Evolutionary conservation across 1,139 yeast genomes (phyloP).

Genomic region (Barnettozyma hawaiiensis): DNA sequence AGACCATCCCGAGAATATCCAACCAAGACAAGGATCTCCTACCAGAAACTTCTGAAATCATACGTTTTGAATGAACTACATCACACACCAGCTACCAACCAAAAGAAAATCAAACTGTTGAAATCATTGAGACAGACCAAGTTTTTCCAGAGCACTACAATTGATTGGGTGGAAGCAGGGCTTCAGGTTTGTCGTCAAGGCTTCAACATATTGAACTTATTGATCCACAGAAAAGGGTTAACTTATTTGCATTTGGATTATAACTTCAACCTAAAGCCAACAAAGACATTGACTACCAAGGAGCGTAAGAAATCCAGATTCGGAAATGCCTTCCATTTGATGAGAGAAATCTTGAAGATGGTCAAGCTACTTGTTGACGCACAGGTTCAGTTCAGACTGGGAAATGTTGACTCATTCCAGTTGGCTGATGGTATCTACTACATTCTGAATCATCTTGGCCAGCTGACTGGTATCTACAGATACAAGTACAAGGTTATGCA

Average conservation of each 20-base stretch:
- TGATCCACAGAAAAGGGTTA: conserved; percentile 87
- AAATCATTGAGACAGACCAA: conserved; percentile 70
- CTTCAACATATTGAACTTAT: conserved; percentile 81
- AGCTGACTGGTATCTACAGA: conserved; percentile 91
- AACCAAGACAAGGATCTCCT: conserved; percentile 75
- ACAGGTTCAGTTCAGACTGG: conserved; percentile 85
- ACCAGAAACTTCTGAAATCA: conserved; percentile 77
- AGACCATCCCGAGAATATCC: conserved; percentile 54
- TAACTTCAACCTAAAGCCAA: conserved; percentile 93
- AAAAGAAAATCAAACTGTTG: conserved; percentile 53
- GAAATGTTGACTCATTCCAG: conserved; percentile 89
- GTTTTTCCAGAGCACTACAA: conserved; percentile 83
- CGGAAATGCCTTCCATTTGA: conserved; percentile 93
- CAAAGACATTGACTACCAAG: conserved; percentile 92
- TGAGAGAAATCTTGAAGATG: conserved; percentile 80
- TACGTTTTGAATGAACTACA: conserved; percentile 71
- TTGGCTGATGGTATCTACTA: conserved; percentile 92
- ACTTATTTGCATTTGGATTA: conserved; percentile 92
- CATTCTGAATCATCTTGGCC: conserved; percentile 88
- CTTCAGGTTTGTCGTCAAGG: conserved; percentile 92
- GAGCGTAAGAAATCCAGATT: conserved; percentile 94
- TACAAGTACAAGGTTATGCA: conserved; percentile 98
- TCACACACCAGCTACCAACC: conserved; percentile 33
- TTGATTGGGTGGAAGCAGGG: conserved; percentile 99
- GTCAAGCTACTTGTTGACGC: conserved; percentile 86